These are phyloP conservation scores for Claviceps lovelessii DNA, from an alignment of 2,329 filamentous ascomycete genomes.

Conservation along the genomic window DNA sequence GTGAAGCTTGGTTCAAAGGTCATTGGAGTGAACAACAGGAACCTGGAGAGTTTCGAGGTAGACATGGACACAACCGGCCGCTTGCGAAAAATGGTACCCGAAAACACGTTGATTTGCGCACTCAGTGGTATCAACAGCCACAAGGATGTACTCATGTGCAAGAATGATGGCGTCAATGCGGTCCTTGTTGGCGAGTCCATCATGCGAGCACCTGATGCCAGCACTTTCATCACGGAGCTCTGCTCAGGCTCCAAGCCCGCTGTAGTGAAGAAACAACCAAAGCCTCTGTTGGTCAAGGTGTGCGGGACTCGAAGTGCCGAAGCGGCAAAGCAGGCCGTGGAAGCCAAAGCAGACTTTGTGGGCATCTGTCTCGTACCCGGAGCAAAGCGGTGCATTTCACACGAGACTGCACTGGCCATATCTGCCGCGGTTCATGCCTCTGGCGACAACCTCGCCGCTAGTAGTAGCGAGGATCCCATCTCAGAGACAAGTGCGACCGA, in stretches of 20 bases:
- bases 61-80: slow-evolving; percentile 86
- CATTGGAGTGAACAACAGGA: slow-evolving; percentile 95
- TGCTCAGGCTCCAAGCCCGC: slow-evolving; percentile 43
- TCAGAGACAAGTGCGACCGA: slow-evolving; percentile 34
- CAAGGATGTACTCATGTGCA: slow-evolving; percentile 76
- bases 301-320: slow-evolving; percentile 80
- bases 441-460: slow-evolving; percentile 30
- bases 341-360: slow-evolving; percentile 79
- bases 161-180: slow-evolving; percentile 78
- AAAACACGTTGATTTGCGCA: slow-evolving; percentile 78
- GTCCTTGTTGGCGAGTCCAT: slow-evolving; percentile 90
- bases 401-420: slow-evolving; percentile 67
- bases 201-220: slow-evolving; percentile 78
- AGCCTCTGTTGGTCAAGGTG: slow-evolving; percentile 69
- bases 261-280: slow-evolving; percentile 20
- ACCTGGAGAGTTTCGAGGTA: slow-evolving; percentile 91
- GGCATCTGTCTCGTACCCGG: slow-evolving; percentile 84
- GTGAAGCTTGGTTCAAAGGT: slow-evolving; percentile 76
- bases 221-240: slow-evolving; percentile 69
- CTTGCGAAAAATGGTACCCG: slow-evolving; percentile 71
- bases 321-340: slow-evolving; percentile 64
- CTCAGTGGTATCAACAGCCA: slow-evolving; percentile 86
- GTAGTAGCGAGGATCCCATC: slow-evolving; percentile 13
- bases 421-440: slow-evolving; percentile 62
- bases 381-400: slow-evolving; percentile 63